These are phyloP conservation scores for Eucalyptus sp. DNA, from an alignment of 345 rosid species.

Conservation along the genomic window DNA sequence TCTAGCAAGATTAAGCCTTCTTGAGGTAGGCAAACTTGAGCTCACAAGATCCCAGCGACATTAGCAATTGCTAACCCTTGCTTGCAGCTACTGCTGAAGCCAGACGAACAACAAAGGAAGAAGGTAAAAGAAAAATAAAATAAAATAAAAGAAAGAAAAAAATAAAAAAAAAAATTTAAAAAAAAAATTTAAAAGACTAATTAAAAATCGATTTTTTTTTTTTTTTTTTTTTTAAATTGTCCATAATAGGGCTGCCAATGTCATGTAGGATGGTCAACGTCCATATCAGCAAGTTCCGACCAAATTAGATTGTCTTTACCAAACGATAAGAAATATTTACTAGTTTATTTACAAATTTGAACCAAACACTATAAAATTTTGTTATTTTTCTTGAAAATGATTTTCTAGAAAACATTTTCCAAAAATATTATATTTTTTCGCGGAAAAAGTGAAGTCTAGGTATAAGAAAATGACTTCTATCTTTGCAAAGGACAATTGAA, in stretches of 20 bases:
- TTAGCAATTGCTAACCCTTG: background rate
- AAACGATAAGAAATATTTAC: too few species aligned
- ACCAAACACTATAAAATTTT: too few species aligned
- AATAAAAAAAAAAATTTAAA: too few species aligned
- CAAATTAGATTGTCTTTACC: background rate
- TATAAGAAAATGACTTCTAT: background rate
- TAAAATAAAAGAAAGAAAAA: too few species aligned
- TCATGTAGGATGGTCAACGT: accelerated
- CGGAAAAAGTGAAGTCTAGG: background rate
- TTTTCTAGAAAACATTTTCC: too few species aligned
- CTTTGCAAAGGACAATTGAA: background rate
- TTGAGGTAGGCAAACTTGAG: accelerated
- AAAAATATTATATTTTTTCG: accelerated
- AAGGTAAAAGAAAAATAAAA: background rate
- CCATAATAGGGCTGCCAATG: accelerated
- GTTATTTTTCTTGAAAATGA: background rate
- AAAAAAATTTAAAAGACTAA: too few species aligned
- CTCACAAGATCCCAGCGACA: background rate
- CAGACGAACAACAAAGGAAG: accelerated
- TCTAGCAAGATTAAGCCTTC: background rate
- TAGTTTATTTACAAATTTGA: accelerated
- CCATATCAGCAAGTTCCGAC: accelerated
- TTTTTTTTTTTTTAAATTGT: too few species aligned
- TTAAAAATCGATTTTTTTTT: too few species aligned
- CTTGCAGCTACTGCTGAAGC: accelerated